Conservation (phyloP, 2,329 filamentous ascomycete species). For the Trichoderma cornu-damae region DNA sequence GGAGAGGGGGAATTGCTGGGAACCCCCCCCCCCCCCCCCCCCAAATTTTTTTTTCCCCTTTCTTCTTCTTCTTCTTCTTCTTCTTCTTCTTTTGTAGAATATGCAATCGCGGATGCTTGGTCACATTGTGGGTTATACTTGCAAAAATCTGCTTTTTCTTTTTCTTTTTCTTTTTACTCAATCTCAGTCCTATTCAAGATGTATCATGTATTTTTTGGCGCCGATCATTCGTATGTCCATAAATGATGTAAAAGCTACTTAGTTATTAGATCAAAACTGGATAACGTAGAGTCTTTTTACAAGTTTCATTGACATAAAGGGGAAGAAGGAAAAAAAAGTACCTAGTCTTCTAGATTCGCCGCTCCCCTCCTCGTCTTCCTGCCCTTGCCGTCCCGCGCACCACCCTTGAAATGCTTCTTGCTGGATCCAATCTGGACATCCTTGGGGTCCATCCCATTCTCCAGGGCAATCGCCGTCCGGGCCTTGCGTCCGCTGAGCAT, state of each 20-base stretch:
- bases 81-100: not conserved
- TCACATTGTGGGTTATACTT: constrained; percentile 14
- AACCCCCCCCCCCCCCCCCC: too few species aligned
- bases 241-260: too few species aligned
- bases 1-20: constrained; percentile 13
- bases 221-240: not conserved
- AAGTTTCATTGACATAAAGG: not conserved
- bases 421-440: constrained; percentile 61
- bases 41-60: too few species aligned
- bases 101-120: constrained; percentile 8
- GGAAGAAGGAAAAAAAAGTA: not conserved
- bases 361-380: constrained; percentile 36
- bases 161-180: not conserved
- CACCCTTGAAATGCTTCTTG: constrained; percentile 96
- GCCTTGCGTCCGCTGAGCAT: constrained; percentile 78
- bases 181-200: not conserved
- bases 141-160: not conserved
- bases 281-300: not conserved
- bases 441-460: constrained; percentile 76
- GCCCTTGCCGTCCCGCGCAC: constrained; percentile 54
- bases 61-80: not conserved
- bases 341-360: constrained; percentile 8
- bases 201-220: not conserved
- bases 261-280: too few species aligned
- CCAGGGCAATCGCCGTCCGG: constrained; percentile 71